A percentile compares a stretch with the other conserved stretches of the same genome.
These are phyloP conservation scores for Periconia sp. DNA, from an alignment of 2,329 filamentous ascomycete genomes.

Conservation along the genomic window DNA sequence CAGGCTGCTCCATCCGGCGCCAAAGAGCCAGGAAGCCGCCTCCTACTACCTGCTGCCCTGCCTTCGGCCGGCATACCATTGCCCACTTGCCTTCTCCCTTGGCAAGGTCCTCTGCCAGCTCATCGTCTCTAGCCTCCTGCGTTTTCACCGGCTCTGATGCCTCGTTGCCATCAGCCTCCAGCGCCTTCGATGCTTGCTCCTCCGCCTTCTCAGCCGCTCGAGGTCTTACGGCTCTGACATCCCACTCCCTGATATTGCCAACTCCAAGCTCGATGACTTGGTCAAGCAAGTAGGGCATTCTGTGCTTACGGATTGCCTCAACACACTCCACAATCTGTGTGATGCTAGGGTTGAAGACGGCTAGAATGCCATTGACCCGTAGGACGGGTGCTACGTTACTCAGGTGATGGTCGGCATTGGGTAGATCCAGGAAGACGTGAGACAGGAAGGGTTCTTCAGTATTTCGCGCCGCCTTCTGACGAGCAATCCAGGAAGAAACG, in stretches of 20 bases:
- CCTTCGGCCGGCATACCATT: conserved; percentile 47
- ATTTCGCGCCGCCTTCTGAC: conserved; percentile 47
- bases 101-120: conserved; percentile 31
- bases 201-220: conserved; percentile 37
- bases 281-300: conserved; percentile 64
- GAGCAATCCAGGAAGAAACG: conserved; percentile 67
- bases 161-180: too few species aligned
- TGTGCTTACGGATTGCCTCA: conserved; percentile 58
- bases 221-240: conserved; percentile 60
- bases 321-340: conserved; percentile 76
- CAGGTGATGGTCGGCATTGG: conserved; percentile 63
- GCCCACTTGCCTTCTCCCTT: conserved; percentile 39
- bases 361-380: conserved; percentile 67
- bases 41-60: conserved; percentile 40
- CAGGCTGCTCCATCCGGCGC: conserved; percentile 38
- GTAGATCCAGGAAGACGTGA: conserved; percentile 76
- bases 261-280: conserved; percentile 64
- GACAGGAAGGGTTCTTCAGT: conserved; percentile 67
- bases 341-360: conserved; percentile 78
- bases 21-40: conserved; percentile 47
- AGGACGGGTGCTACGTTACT: conserved; percentile 63
- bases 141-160: conserved; percentile 24
- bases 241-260: conserved; percentile 67
- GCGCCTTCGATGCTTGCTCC: conserved; percentile 14
- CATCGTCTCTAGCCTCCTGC: conserved; percentile 33